These are phyloP conservation scores for Botrytis aclada DNA, from an alignment of 2,329 filamentous ascomycete genomes.

Conservation along the genomic window DNA sequence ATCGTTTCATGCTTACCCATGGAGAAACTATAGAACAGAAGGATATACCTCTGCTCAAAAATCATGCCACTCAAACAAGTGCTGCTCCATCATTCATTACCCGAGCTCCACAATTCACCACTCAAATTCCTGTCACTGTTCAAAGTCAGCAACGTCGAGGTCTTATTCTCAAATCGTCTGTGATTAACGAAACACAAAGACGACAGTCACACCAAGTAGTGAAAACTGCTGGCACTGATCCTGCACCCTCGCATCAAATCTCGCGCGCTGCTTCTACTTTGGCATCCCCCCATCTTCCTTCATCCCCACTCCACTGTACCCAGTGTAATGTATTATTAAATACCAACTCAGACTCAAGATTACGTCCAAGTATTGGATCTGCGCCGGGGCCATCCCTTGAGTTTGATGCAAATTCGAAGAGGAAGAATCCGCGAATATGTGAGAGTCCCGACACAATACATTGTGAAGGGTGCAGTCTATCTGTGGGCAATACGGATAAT, in stretches of 20 bases:
- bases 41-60: neutral
- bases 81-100: conserved; percentile 11
- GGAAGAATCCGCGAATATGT: neutral
- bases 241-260: neutral
- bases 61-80: conserved; percentile 16
- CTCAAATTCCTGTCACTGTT: conserved; percentile 12
- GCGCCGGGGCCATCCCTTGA: neutral
- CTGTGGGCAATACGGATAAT: neutral
- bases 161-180: conserved; percentile 6
- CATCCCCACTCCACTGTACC: conserved; percentile 7
- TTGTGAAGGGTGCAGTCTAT: conserved; percentile 9
- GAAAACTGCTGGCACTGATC: neutral
- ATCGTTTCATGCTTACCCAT: neutral
- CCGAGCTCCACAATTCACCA: conserved; percentile 13
- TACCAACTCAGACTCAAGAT: neutral
- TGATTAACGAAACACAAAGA: neutral
- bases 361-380: too few relatives aligned
- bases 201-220: neutral
- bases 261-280: neutral
- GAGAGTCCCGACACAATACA: neutral
- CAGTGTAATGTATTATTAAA: conserved; percentile 10
- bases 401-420: neutral
- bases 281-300: neutral
- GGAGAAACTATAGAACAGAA: neutral
- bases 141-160: conserved; percentile 17